A percentile compares a stretch with the other conserved stretches of the same genome.
Evolutionary conservation across 164 flowering plant genomes (phyloP).

Genomic region (Magnolia sinica): DNA sequence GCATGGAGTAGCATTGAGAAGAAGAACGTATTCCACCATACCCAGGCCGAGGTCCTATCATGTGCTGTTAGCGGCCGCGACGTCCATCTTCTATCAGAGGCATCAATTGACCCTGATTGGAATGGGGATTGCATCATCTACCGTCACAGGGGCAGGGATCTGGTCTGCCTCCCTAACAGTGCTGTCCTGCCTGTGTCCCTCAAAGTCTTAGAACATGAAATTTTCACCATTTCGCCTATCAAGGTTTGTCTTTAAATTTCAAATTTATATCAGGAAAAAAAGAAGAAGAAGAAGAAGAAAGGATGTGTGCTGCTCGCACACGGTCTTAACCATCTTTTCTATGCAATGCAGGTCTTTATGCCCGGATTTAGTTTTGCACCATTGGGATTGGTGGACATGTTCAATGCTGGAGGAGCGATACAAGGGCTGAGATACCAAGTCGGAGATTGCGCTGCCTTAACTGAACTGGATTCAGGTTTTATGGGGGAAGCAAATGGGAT

Average conservation of each 20-base stretch:
- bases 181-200: constrained; percentile 61
- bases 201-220: constrained; percentile 61
- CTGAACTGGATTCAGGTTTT: constrained; percentile 7
- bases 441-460: neutral
- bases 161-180: constrained; percentile 45
- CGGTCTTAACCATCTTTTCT: neutral
- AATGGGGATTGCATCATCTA: constrained; percentile 58
- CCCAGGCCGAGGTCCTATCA: constrained; percentile 48
- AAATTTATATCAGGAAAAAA: neutral
- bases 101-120: constrained; percentile 50
- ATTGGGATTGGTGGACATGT: constrained; percentile 39
- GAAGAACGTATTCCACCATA: constrained; percentile 67
- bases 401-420: constrained; percentile 35
- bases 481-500: constrained; percentile 3
- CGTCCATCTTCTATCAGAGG: constrained; percentile 64
- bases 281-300: neutral
- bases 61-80: constrained; percentile 57
- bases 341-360: constrained; percentile 27
- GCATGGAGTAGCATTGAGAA: constrained; percentile 73
- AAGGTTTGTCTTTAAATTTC: constrained; percentile 16
- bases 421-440: constrained; percentile 23
- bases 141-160: constrained; percentile 42
- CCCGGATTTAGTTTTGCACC: constrained; percentile 71
- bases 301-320: neutral
- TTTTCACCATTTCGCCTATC: constrained; percentile 69